Conservation (phyloP, 2,329 filamentous ascomycete genomes). For the Aureobasidium sp. region DNA sequence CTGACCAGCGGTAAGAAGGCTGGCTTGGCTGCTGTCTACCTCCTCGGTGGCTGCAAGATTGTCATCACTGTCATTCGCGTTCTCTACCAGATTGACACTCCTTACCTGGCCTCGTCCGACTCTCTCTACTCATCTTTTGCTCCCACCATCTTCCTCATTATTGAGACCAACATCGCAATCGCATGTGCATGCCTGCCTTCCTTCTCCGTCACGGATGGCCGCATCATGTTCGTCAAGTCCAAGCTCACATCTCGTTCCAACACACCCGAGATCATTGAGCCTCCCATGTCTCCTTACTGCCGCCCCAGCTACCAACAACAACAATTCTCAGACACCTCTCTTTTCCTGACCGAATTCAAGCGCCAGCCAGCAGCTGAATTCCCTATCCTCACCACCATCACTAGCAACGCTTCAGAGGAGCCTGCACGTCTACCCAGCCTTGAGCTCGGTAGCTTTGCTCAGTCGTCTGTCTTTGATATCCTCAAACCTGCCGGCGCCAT, state of each 20-base stretch:
- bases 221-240: not conserved
- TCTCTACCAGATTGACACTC: not conserved
- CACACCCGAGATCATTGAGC: not conserved
- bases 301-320: not conserved
- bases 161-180: constrained; percentile 2
- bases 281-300: not conserved
- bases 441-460: not conserved
- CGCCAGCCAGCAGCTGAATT: not conserved
- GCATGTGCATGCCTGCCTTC: constrained; percentile 3
- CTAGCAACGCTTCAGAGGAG: not conserved
- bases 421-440: not conserved
- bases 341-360: not conserved
- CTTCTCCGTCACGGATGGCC: not conserved
- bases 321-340: constrained; percentile 2
- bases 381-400: constrained; percentile 2
- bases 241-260: not conserved
- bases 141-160: not conserved
- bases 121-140: not conserved
- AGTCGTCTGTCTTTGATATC: not conserved
- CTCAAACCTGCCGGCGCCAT: constrained; percentile 8
- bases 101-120: not conserved
- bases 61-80: constrained; percentile 1
- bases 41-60: constrained; percentile 25
- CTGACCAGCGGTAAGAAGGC: constrained; percentile 24
- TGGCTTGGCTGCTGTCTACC: constrained; percentile 27